Conservation (phyloP, 2,329 filamentous ascomycete genomes). For the Epicoccum sorghinum region DNA sequence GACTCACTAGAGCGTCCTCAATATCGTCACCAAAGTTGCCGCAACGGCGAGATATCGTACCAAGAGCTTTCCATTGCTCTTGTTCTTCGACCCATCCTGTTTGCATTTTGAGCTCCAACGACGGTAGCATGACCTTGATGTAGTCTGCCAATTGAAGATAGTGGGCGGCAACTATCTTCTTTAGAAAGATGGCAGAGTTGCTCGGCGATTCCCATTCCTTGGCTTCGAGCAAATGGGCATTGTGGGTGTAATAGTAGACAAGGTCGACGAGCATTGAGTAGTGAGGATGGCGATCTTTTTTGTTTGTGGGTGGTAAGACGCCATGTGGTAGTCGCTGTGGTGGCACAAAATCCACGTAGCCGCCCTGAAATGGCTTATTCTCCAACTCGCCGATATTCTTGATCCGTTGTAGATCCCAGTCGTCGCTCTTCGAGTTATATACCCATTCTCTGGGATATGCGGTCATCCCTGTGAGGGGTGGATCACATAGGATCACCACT, state of each 20-base stretch:
- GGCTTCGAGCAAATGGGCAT: conserved; percentile 23
- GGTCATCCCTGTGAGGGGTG: conserved; percentile 28
- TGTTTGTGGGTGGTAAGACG: neutral
- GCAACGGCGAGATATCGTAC: conserved; percentile 42
- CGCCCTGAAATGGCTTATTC: conserved; percentile 38
- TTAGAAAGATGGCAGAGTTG: conserved; percentile 36
- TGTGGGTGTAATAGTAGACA: conserved; percentile 34
- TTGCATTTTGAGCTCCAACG: conserved; percentile 39
- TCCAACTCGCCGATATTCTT: conserved; percentile 9
- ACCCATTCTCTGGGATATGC: neutral
- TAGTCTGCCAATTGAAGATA: conserved; percentile 43
- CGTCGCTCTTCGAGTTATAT: neutral
- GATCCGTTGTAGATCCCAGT: neutral
- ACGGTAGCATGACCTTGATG: conserved; percentile 44
- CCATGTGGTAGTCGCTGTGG: conserved; percentile 1
- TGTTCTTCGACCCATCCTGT: conserved; percentile 43
- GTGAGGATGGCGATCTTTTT: conserved; percentile 26
- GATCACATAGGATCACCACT: conserved; percentile 45
- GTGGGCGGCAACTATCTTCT: conserved; percentile 44
- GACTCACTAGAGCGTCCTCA: conserved; percentile 39
- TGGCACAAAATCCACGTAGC: conserved; percentile 41
- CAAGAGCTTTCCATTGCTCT: conserved; percentile 43
- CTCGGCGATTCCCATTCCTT: conserved; percentile 30
- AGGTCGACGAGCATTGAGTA: conserved; percentile 38
- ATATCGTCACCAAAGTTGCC: conserved; percentile 46